A percentile compares a stretch with the other conserved stretches of the same genome.
Evolutionary conservation across 495 filamentous ascomycete species (phyloP).

Genomic region (Darksidea phi): DNA sequence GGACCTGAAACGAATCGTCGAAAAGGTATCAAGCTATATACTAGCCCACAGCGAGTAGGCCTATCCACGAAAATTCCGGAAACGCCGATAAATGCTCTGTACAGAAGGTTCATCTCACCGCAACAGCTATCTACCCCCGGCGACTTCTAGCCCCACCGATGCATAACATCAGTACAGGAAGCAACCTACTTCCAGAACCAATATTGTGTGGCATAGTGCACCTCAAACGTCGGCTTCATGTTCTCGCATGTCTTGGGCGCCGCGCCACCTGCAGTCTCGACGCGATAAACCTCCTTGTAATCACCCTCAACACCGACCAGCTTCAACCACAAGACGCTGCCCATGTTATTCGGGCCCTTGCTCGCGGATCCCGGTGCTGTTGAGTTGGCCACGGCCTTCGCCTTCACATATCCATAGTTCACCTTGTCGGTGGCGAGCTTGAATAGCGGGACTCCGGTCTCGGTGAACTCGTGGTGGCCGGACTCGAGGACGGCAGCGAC

Average conservation of each 20-base stretch:
- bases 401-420: slow-evolving; percentile 59
- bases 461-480: slow-evolving; percentile 78
- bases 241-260: slow-evolving; percentile 73
- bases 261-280: slow-evolving; percentile 81
- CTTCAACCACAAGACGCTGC: slow-evolving; percentile 74
- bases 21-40: slow-evolving; percentile 9
- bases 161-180: background rate
- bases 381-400: slow-evolving; percentile 51
- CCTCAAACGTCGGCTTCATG: slow-evolving; percentile 58
- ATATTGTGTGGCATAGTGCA: slow-evolving; percentile 83
- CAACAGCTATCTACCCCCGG: background rate
- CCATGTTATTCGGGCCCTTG: slow-evolving; percentile 54
- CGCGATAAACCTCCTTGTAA: slow-evolving; percentile 76
- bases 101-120: slow-evolving; percentile 2
- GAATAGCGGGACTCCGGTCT: slow-evolving; percentile 71
- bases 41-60: background rate
- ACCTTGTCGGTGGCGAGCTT: slow-evolving; percentile 60
- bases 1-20: no score
- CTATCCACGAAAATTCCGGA: slow-evolving; percentile 9
- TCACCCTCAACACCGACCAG: slow-evolving; percentile 43
- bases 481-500: slow-evolving; percentile 57
- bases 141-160: background rate
- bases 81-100: slow-evolving; percentile 36
- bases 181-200: slow-evolving; percentile 34
- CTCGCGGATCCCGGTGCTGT: slow-evolving; percentile 60